Evolutionary conservation across 2,329 filamentous ascomycete genomes (phyloP), one percentile per base, ranked within the genome.

Genomic region (Aspergillus calidoustus): DNA sequence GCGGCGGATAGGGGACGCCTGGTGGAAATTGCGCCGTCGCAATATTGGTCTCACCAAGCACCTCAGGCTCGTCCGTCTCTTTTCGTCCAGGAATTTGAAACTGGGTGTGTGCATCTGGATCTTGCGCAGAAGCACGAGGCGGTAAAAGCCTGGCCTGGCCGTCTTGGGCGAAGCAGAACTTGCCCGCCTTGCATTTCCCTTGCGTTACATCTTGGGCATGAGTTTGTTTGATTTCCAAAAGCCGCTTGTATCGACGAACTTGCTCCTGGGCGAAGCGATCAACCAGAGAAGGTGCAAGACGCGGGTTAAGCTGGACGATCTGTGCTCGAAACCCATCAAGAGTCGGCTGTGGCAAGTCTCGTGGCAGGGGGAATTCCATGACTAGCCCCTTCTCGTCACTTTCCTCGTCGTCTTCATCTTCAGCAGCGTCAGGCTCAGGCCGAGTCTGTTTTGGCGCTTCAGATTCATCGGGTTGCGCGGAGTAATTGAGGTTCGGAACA

Each of bases 231-330:
- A 84, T 80, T 43, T 87, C 88, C 31, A 94, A 81, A 17, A 97
- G 81, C 30, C 86, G 86, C 75, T 93, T 95, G 77, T 93, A 96
- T 59, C 93, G 87, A 62, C 87, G 82, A 51, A 89, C 81, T 74
- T 97, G 92, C 71, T 96, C 92, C 66, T 91, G 86, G 0, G 91
- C 91, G 67, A 97, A 90, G 50, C 93, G 88, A 31, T 95, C 90
- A 15, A 94, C 86, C 65, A 97, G 82, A 75, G 87, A 83, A 8
- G 83, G 79, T n/a, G 81, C 80, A 60, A 96, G 81, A 11, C 83
- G 80, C n/a, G 92, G 91, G 70, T 96, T 96, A 48, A 96, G 79
- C 62, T 86, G 83, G 50, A 87, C 79, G 19, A 94, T 85, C 71
- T 96, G 90, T 25, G 86, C 83, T 66, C 87, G 88, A 77, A 97